phyloP scores from a whole-genome alignment of 805 yeast genomes.

The Candida cerambycidarum region DNA sequence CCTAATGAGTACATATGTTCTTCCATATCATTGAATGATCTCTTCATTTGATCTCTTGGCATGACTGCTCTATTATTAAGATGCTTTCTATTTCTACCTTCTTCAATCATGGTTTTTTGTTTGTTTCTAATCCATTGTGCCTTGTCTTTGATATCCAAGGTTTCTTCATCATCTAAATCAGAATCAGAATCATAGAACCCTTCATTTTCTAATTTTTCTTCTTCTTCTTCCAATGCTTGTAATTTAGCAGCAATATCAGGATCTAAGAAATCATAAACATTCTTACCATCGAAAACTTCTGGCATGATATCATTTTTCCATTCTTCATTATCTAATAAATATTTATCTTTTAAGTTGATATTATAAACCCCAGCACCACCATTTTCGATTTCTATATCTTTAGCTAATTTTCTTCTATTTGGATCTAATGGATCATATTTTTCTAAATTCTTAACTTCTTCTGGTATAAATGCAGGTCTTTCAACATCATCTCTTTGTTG shows the following conservation, averaged over 20 bases:
- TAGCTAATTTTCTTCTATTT: slow-evolving; percentile 73
- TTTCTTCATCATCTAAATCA: slow-evolving; percentile 55
- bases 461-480: slow-evolving; percentile 83
- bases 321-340: slow-evolving; percentile 89
- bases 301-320: slow-evolving; percentile 99
- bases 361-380: slow-evolving; percentile 99
- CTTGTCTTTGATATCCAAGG: slow-evolving; percentile 72
- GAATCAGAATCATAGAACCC: slow-evolving; percentile 92
- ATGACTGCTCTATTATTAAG: slow-evolving; percentile 81
- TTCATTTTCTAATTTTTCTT: slow-evolving; percentile 86
- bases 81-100: slow-evolving; percentile 82
- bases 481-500: slow-evolving; percentile 81
- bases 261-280: slow-evolving; percentile 95
- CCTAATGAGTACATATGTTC: slow-evolving; percentile 87
- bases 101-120: slow-evolving; percentile 90
- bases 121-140: slow-evolving; percentile 95
- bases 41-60: slow-evolving; percentile 86
- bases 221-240: slow-evolving; percentile 95
- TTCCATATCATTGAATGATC: slow-evolving; percentile 77
- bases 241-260: slow-evolving; percentile 92
- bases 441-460: slow-evolving; percentile 54
- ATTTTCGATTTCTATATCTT: slow-evolving; percentile 88
- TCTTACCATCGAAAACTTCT: slow-evolving; percentile 92
- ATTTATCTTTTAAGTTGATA: slow-evolving; percentile 88
- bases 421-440: slow-evolving; percentile 82